Conservation (phyloP, 1,139 yeast species). For the Suhomyces maxii region DNA sequence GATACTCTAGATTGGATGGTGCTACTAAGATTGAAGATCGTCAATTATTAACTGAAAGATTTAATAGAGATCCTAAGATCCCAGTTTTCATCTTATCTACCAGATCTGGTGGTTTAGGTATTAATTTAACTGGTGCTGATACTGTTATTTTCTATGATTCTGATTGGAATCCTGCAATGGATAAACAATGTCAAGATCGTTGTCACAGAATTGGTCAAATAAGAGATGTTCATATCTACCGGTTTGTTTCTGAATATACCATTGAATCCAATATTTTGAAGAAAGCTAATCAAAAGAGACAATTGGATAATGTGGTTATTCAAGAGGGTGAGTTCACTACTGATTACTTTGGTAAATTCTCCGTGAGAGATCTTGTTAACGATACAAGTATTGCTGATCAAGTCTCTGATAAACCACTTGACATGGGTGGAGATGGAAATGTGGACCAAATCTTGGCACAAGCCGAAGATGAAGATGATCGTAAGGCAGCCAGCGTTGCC, state of each 20-base stretch:
- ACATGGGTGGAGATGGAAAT: slow-evolving; percentile 44
- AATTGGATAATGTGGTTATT: slow-evolving; percentile 91
- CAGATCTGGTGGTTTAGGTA: slow-evolving; percentile 97
- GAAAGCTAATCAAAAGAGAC: slow-evolving; percentile 94
- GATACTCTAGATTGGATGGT: slow-evolving; percentile 95
- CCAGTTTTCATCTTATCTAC: slow-evolving; percentile 93
- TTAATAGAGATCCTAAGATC: slow-evolving; percentile 80
- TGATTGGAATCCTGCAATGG: slow-evolving; percentile 99
- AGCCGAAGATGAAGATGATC: slow-evolving; percentile 97
- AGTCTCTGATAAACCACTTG: slow-evolving; percentile 37
- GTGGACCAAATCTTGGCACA: slow-evolving; percentile 76
- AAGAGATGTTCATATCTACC: slow-evolving; percentile 93
- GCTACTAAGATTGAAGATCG: slow-evolving; percentile 97
- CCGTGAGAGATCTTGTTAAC: slow-evolving; percentile 85
- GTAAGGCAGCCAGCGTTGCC: slow-evolving; percentile 87
- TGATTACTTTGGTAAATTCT: slow-evolving; percentile 86
- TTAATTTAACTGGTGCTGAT: slow-evolving; percentile 96
- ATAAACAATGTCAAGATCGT: slow-evolving; percentile 97
- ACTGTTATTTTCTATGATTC: slow-evolving; percentile 98
- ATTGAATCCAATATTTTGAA: slow-evolving; percentile 92
- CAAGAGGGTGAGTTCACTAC: slow-evolving; percentile 99
- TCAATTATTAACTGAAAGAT: slow-evolving; percentile 88
- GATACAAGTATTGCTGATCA: slow-evolving; percentile 47
- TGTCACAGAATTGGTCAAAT: slow-evolving; percentile 99
- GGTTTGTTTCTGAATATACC: slow-evolving; percentile 94